Evolutionary conservation across 2,329 filamentous ascomycete genomes (phyloP), one percentile per base, ranked within the genome.

Genomic region (Exophiala sideris): DNA sequence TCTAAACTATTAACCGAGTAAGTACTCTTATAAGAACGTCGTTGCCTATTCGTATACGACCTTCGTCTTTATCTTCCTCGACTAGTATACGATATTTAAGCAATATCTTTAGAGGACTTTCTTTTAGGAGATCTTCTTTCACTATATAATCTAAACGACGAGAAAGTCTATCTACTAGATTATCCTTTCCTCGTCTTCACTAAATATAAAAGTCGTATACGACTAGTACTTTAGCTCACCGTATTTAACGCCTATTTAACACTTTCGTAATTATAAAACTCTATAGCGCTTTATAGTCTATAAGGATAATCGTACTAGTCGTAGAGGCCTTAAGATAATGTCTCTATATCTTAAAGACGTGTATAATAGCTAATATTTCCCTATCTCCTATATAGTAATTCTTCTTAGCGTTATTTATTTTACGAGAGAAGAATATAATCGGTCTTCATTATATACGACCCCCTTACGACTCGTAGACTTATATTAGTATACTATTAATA

Each of bases 231-330:
- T 40, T 68, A 67, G 45, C 67, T 57, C 42, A 63, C 64, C 42
- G 48, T 29, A 3, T 5, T 70, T 44, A 3, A 52, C 35, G 47
- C 65, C 65, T 4, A 35, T 65, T 24, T 24, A 24, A 24, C 6
- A 24, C 21, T 6, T 24, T 24, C 21, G 21, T 24, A 1, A 47
- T 64, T 8, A 58, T 67, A 49, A 70, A 70, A 41, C 63, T 63
- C 14, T 53, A 38, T 16, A 70, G 45, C 24, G 68, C 68, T 47
- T 65, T 62, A 53, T 69, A 51, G 51, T 66, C 56, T 20, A 52
- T 55, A 12, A 55, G 21, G 7, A 55, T 18, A 33, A 47, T 32
- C 20, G 39, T 45, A 33, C 29, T 40, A 18, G 14, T 40, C 39
- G 52, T 47, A 52, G 48, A 53, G 18, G 45, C 40, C 46, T 61